phyloP scores from a whole-genome alignment of 257 asterid genomes.

The Capsicum rhomboideum region DNA sequence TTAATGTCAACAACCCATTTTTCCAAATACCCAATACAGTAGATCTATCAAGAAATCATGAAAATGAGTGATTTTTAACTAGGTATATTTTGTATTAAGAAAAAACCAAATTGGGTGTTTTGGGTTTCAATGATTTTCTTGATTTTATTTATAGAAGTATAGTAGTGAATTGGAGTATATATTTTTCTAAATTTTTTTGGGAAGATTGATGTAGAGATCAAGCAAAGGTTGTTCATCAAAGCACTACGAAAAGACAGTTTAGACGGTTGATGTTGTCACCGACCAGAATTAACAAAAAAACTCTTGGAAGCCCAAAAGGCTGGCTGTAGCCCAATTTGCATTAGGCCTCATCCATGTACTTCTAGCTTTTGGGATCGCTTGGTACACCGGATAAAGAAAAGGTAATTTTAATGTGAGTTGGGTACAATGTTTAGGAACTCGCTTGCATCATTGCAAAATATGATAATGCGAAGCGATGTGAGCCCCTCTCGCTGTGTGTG shows the following conservation, averaged over 20 bases:
- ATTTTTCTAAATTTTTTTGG: neutral
- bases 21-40: neutral
- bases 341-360: neutral
- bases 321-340: neutral
- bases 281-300: neutral
- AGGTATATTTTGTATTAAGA: too few relatives aligned
- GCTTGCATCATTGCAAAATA: too few relatives aligned
- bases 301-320: neutral
- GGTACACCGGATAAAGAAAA: too few relatives aligned
- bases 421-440: too few relatives aligned
- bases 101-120: neutral
- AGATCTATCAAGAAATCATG: conserved; percentile 1
- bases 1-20: neutral
- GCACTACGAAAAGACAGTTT: neutral
- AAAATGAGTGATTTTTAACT: neutral
- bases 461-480: too few relatives aligned
- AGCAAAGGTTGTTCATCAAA: neutral
- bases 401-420: too few relatives aligned
- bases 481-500: too few relatives aligned
- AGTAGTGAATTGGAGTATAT: neutral
- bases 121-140: neutral
- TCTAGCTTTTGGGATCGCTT: too few relatives aligned
- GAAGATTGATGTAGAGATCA: neutral
- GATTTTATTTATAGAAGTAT: neutral
- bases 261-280: neutral